These are phyloP conservation scores for Trypanosoma melophagium DNA, from an alignment of 208 protist genomes.

Conservation along the genomic window DNA sequence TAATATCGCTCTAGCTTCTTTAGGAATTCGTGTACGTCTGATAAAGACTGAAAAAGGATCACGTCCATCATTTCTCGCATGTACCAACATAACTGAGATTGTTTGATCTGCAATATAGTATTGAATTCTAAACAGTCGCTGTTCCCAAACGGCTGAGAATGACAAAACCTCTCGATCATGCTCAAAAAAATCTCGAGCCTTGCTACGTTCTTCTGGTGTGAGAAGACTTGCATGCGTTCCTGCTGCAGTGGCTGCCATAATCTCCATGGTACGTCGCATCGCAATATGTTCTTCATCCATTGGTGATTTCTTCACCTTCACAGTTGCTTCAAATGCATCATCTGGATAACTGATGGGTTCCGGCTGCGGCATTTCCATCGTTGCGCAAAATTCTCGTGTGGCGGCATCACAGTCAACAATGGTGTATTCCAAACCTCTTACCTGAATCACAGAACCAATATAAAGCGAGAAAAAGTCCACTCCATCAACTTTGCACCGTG, in stretches of 20 bases:
- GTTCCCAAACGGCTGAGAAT: slow-evolving; percentile 95
- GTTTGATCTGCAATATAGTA: slow-evolving; percentile 96
- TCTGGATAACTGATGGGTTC: slow-evolving; percentile 70
- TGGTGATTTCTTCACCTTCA: slow-evolving; percentile 17
- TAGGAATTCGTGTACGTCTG: slow-evolving; percentile 86
- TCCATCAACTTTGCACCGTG: slow-evolving; percentile 79
- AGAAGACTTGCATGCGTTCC: slow-evolving; percentile 80
- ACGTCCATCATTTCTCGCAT: slow-evolving; percentile 90
- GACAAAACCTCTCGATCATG: slow-evolving; percentile 95
- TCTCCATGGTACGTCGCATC: slow-evolving; percentile 84
- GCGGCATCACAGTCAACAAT: slow-evolving; percentile 94
- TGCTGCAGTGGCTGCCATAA: slow-evolving; percentile 52
- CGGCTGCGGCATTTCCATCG: slow-evolving; percentile 72
- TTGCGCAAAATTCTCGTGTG: slow-evolving; percentile 90
- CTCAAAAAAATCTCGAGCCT: slow-evolving; percentile 85
- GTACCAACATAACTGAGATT: slow-evolving; percentile 91
- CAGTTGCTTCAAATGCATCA: slow-evolving; percentile 76
- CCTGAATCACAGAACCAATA: slow-evolving; percentile 74
- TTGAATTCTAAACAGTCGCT: slow-evolving; percentile 89
- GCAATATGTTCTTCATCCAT: slow-evolving; percentile 73
- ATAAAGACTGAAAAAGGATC: slow-evolving; percentile 94
- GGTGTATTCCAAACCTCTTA: slow-evolving; percentile 89
- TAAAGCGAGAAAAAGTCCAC: slow-evolving; percentile 76
- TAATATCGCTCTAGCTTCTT: slow-evolving; percentile 28
- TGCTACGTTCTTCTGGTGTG: slow-evolving; percentile 74